Evolutionary conservation across 2,329 filamentous ascomycete species (phyloP).

Genomic region (Penicillium sp.): DNA sequence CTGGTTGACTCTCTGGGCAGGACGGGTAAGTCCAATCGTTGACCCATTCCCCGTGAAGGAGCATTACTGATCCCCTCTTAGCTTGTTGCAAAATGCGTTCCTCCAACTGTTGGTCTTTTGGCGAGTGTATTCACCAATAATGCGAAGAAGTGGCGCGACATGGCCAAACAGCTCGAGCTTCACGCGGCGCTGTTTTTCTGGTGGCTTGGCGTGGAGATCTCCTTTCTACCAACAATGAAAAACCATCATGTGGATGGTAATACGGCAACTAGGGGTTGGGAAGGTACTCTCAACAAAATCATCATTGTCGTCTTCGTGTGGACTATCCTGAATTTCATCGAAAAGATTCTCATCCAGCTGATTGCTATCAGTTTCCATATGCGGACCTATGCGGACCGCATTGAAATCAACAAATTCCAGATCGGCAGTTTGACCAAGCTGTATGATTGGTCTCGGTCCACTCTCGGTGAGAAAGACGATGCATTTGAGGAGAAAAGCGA

Average conservation of each 20-base stretch:
- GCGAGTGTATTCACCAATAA: conserved; percentile 80
- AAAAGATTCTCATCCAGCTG: conserved; percentile 92
- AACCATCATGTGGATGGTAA: conserved; percentile 59
- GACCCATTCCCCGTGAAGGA: neutral
- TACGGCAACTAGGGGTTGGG: conserved; percentile 61
- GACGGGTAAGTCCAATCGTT: conserved; percentile 44
- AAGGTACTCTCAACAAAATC: conserved; percentile 76
- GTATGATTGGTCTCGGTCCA: conserved; percentile 62
- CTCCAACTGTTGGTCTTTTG: conserved; percentile 59
- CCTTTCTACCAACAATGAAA: conserved; percentile 78
- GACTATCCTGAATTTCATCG: conserved; percentile 73
- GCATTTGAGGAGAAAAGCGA: conserved; percentile 64
- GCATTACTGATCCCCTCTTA: conserved; percentile 21
- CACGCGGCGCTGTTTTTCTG: conserved; percentile 86
- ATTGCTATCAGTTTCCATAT: conserved; percentile 92
- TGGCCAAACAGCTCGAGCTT: conserved; percentile 80
- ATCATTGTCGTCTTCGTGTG: conserved; percentile 81
- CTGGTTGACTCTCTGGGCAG: conserved; percentile 87
- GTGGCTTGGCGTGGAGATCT: conserved; percentile 82
- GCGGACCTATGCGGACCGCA: conserved; percentile 84
- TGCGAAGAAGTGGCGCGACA: conserved; percentile 87
- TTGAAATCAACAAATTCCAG: conserved; percentile 89
- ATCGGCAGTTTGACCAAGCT: conserved; percentile 67
- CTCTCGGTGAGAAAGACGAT: conserved; percentile 63
- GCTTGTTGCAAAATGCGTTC: conserved; percentile 63